Conservation (phyloP, 306 rosid genomes). For the Malus fusca region DNA sequence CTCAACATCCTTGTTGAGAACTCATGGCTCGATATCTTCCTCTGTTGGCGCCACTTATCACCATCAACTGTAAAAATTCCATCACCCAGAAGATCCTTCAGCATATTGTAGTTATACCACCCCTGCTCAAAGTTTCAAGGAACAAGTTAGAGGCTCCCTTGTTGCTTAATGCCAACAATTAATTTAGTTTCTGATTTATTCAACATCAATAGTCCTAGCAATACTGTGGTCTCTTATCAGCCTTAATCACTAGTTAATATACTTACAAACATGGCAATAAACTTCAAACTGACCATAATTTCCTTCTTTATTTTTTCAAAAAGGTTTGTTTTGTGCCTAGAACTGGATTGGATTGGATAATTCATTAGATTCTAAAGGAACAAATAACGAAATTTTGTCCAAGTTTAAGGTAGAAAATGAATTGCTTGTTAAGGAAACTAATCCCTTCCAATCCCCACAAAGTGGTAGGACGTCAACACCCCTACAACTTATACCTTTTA, state of each 20-base stretch:
- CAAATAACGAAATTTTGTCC: too few species aligned
- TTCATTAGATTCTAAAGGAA: too few species aligned
- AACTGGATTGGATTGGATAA: too few species aligned
- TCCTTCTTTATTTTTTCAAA: too few species aligned
- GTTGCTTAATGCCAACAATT: not conserved
- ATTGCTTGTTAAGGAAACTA: too few species aligned
- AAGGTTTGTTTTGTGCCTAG: too few species aligned
- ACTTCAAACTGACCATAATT: not conserved
- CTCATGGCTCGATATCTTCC: constrained; percentile 63
- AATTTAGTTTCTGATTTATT: not conserved
- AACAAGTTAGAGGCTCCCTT: not conserved
- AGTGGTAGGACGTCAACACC: too few species aligned
- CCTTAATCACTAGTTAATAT: too few species aligned
- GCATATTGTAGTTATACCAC: constrained; percentile 39
- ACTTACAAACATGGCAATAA: not conserved
- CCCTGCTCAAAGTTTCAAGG: constrained; percentile 33
- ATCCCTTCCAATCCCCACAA: too few species aligned
- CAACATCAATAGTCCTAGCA: not conserved
- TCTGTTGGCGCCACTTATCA: constrained; percentile 76
- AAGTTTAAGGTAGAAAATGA: too few species aligned
- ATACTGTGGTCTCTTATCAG: not conserved
- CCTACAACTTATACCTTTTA: too few species aligned
- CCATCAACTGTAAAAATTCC: constrained; percentile 85
- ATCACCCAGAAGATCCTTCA: constrained; percentile 81
- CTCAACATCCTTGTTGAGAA: constrained; percentile 62